These are phyloP conservation scores for Pulveroboletus sp. DNA, from an alignment of 1,284 basidiomycete species.

Conservation along the genomic window DNA sequence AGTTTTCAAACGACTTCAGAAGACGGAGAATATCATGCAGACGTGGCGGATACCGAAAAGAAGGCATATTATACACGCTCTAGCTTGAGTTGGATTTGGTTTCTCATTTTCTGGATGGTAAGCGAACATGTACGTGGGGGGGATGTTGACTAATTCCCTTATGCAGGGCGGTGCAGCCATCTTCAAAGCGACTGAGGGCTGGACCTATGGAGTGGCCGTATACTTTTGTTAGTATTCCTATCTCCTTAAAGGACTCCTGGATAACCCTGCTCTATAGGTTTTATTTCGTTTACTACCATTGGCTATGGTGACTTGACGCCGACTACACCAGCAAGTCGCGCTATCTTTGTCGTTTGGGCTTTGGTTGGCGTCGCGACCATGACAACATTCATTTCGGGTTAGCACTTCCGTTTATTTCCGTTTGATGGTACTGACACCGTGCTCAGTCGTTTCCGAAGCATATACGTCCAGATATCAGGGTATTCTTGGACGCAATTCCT, in stretches of 20 bases:
- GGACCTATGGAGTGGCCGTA: constrained; percentile 54
- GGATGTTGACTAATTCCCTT: background rate
- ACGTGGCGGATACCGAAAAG: constrained; percentile 39
- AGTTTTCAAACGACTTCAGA: constrained; percentile 18
- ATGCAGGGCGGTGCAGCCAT: constrained; percentile 54
- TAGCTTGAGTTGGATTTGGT: constrained; percentile 47
- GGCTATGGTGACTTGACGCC: constrained; percentile 74
- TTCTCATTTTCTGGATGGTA: constrained; percentile 61
- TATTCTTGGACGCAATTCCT: constrained; percentile 47
- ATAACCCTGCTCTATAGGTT: constrained; percentile 39
- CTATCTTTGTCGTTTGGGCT: constrained; percentile 82
- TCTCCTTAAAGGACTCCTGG: background rate
- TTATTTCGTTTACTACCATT: constrained; percentile 65
- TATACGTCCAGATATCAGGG: constrained; percentile 57
- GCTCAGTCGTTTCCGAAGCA: constrained; percentile 62
- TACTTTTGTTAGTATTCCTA: constrained; percentile 65
- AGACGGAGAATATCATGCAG: constrained; percentile 20
- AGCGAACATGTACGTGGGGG: constrained; percentile 17
- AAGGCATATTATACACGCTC: constrained; percentile 52
- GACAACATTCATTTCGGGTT: constrained; percentile 72
- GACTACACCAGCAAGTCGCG: constrained; percentile 64
- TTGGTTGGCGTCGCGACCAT: constrained; percentile 74
- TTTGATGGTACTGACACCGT: constrained; percentile 3
- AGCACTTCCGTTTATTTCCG: constrained; percentile 12
- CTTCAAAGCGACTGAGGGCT: constrained; percentile 53